Evolutionary conservation across 2,329 filamentous ascomycete species (phyloP).

Genomic region (Elsinoe batatas): DNA sequence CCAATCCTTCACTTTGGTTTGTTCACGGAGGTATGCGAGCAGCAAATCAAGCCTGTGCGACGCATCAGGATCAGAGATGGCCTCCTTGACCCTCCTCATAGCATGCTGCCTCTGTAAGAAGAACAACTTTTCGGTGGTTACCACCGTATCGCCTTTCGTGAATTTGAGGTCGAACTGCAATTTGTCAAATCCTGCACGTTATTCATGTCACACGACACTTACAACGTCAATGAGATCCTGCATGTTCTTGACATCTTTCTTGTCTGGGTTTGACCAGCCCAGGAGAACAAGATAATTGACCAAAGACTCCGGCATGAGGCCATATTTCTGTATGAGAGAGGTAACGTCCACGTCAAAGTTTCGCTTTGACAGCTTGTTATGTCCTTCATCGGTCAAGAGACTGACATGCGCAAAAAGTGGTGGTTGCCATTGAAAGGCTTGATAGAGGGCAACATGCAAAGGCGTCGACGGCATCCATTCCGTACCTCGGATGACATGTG

Average conservation of each 20-base stretch:
- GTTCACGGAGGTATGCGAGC: constrained; percentile 24
- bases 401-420: constrained; percentile 42
- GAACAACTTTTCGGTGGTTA: constrained; percentile 68
- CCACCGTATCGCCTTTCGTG: constrained; percentile 80
- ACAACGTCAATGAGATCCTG: constrained; percentile 61
- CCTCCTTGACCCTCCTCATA: constrained; percentile 36
- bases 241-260: constrained; percentile 62
- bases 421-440: constrained; percentile 40
- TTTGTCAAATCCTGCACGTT: background rate
- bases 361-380: constrained; percentile 63
- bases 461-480: constrained; percentile 97
- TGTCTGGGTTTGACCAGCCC: constrained; percentile 65
- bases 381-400: constrained; percentile 37
- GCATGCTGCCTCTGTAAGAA: constrained; percentile 67
- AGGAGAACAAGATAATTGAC: constrained; percentile 76
- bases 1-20: constrained; percentile 6
- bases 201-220: constrained; percentile 22
- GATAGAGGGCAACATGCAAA: constrained; percentile 53
- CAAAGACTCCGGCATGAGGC: constrained; percentile 54
- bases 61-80: constrained; percentile 32
- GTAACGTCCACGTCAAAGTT: constrained; percentile 56
- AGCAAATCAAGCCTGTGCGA: constrained; percentile 29
- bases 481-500: constrained; percentile 85
- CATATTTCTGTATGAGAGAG: constrained; percentile 46
- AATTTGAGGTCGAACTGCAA: constrained; percentile 71